Conservation (phyloP, 2,329 filamentous ascomycete species). For the Cytospora piceae region DNA sequence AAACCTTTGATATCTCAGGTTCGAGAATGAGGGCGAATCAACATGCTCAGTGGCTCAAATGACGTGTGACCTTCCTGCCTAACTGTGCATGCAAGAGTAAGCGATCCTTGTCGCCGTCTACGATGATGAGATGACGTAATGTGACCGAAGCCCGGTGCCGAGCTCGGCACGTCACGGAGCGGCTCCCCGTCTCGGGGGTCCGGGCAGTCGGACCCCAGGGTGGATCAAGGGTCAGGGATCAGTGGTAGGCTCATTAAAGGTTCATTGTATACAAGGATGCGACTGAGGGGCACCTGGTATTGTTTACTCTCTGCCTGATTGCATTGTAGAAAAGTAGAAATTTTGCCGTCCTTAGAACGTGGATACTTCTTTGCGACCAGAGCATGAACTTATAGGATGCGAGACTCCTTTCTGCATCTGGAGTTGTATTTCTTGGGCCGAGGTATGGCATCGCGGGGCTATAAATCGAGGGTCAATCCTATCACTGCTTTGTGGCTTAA, state of each 20-base stretch:
- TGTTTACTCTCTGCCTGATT: too few species aligned
- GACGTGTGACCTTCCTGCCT: background rate
- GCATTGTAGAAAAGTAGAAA: too few species aligned
- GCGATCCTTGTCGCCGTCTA: background rate
- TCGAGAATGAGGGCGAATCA: background rate
- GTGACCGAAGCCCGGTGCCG: background rate
- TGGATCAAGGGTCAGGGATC: background rate
- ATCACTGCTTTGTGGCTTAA: background rate
- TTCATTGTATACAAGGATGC: background rate
- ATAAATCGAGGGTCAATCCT: background rate
- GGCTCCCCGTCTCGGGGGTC: background rate
- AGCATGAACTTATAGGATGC: too few species aligned
- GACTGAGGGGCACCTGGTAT: too few species aligned
- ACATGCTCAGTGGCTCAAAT: background rate
- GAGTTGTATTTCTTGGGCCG: background rate
- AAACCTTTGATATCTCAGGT: background rate
- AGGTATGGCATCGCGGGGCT: background rate
- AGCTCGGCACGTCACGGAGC: background rate
- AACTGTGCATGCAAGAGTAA: background rate
- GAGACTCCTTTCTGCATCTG: background rate
- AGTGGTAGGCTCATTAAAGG: background rate
- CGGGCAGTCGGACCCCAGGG: background rate
- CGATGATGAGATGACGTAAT: constrained; percentile 20
- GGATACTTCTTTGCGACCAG: too few species aligned
- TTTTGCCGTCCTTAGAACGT: too few species aligned